Base-by-base conservation (phyloP, 2,329 filamentous ascomycete genomes). In the Aspergillus sp. region DNA sequence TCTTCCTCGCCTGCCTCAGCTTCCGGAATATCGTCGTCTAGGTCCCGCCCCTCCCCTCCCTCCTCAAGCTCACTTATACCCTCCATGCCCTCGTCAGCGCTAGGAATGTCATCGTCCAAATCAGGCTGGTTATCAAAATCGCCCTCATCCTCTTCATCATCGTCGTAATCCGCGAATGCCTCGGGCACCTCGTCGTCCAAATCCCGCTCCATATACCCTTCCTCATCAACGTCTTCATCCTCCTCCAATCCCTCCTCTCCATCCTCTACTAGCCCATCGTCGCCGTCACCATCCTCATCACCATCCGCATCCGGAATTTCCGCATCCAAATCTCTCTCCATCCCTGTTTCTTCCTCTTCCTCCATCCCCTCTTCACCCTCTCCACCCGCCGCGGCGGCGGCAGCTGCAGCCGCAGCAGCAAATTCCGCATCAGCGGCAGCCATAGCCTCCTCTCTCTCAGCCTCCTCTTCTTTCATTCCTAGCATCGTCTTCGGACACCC, bases 401-500 rank as follows among this genome's bases (percentile, higher is more conserved):
- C 55, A 5, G 55, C 55, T 22, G 54, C 46, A 22, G 52, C 22
- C 11, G 89, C 87, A 27, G 69, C 68, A 13, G 89, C 89, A 44
- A 96, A 81, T 69, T 96, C 91, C 68, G 89, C 83, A 56, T 88
- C 85, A 4, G 91, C 78, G 2, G 89, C 84, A 69, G 90, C 87
- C 61, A 90, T 85, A 59, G 93, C 90, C 74, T 99, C 95, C 71
- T 93, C 89, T 55, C 90, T 84, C 78, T 99, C 95, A 11, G 89
- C 85, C 64, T 88, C 86, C 78, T 99, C 95, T 75, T 99, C 95
- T 42, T 89, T 88, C 77, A 92, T 85, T 61, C 96, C 92, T 70
- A 96, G 88, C 59, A 96, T 85, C 1, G 93, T 96, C 80, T 98
- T 99, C 57, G 86, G 74, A 55, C 96, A 83, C 7, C 93, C 95